Base-by-base conservation (phyloP, 2,329 filamentous ascomycete species). In the Rasamsonia emersonii region DNA sequence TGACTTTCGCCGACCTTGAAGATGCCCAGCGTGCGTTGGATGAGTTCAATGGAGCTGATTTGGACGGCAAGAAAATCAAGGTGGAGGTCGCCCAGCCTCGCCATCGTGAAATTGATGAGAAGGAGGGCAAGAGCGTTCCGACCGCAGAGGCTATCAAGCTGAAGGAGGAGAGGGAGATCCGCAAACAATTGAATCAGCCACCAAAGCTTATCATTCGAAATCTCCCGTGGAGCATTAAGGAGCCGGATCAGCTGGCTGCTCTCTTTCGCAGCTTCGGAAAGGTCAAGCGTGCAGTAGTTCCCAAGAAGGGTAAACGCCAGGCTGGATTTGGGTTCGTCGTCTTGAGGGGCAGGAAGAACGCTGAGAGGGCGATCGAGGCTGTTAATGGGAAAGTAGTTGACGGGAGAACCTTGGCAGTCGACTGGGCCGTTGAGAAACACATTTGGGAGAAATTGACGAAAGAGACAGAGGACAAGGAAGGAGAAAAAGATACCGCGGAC, bases 391-490 rank as follows among this genome's bases (percentile, higher is more conserved):
- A 85, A 55, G 76, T 82, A 39, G 71, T 98, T 13, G 88, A 94
- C 54, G 91, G 88, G 2, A 75, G 91, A 48, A 82, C 79, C 6
- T 61, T 98, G 39, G 91, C 89, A 17, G 91, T 98, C 5, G 91
- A 98, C 62, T 98, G 86, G 85, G 89, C 93, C 18, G 86, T 96
- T 3, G 86, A 95, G 39, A 94, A 93, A 64, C 72, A 79, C 24
- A 77, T 80, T 5, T 98, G 86, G 86, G 74, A 88, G 40, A 70
- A 77, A 39, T 67, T 77, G 41, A 64, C 67, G 23, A 70, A 77
- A 36, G 17, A 27, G 32, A 47, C 49, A 15, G 57, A 60, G 2
- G 57, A 63, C 4, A 41, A 47, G 26, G 44, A 44, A 6, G 38
- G 47, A 11, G 35, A 39, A 10, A 41, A 45, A 18, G 40, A 46